A percentile compares a stretch with the other conserved stretches of the same genome.
Conservation (phyloP, 192 early-diverging fungal species). For the Rhizophlyctis rosea region DNA sequence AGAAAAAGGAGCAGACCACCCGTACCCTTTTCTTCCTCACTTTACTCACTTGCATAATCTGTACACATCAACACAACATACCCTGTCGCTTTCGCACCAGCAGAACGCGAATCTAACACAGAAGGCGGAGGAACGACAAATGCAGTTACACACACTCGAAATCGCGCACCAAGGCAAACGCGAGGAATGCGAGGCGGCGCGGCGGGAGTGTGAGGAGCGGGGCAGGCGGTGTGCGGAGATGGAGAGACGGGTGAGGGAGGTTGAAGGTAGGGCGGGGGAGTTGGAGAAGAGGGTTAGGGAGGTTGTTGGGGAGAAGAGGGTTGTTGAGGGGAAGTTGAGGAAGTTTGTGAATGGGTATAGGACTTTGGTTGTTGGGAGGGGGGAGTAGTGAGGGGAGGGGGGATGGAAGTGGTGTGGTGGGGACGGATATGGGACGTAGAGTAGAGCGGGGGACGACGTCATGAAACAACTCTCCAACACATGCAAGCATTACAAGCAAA, state of each 20-base stretch:
- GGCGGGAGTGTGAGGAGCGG: slow-evolving; percentile 15
- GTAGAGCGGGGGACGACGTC: no score
- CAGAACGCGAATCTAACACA: not conserved
- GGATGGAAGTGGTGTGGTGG: no score
- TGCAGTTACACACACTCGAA: slow-evolving; percentile 5
- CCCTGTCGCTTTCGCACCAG: slow-evolving; percentile 5
- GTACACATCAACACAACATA: not conserved
- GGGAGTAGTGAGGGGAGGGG: no score
- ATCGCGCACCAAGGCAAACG: slow-evolving; percentile 3
- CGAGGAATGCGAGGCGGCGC: not conserved
- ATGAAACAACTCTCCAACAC: no score
- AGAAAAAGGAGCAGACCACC: slow-evolving; percentile 4
- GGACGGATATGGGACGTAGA: no score
- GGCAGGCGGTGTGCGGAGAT: slow-evolving; percentile 7
- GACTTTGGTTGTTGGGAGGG: slow-evolving; percentile 1
- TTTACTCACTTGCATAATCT: slow-evolving; percentile 17
- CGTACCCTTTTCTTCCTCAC: slow-evolving; percentile 12
- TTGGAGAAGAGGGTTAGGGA: slow-evolving; percentile 2
- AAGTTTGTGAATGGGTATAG: slow-evolving; percentile 16
- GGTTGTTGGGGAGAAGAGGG: slow-evolving; percentile 7
- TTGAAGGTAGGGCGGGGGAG: slow-evolving; percentile 8
- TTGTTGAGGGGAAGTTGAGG: slow-evolving; percentile 16
- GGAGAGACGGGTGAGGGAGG: not conserved
- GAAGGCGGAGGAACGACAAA: not conserved
- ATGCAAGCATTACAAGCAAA: no score